A percentile compares a stretch with the other conserved stretches of the same genome.
phyloP scores from a whole-genome alignment of 768 basidiomycete species.

The Lactarius akahatsu region DNA sequence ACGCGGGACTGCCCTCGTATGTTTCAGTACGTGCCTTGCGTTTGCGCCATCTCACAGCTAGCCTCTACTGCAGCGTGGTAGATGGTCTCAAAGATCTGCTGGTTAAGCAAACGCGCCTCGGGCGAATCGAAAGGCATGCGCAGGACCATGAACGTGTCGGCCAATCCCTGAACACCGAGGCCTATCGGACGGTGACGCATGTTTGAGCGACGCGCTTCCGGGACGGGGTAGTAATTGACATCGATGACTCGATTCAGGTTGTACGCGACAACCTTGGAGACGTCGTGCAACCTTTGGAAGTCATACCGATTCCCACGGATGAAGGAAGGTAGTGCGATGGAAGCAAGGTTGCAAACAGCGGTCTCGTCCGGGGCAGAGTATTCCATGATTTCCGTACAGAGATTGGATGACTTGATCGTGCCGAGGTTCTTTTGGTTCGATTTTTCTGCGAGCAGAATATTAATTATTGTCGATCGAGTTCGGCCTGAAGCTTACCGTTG shows the following conservation, averaged over 20 bases:
- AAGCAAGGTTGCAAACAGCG: constrained; percentile 98
- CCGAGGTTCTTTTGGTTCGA: constrained; percentile 99
- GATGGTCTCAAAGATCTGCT: constrained; percentile 98
- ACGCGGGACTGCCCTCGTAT: constrained; percentile 88
- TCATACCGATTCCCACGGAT: constrained; percentile 81
- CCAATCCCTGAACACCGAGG: constrained; percentile 95
- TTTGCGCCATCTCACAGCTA: constrained; percentile 80
- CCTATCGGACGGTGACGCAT: constrained; percentile 98
- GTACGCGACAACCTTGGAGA: constrained; percentile 86
- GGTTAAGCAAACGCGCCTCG: constrained; percentile 84
- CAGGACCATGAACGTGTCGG: constrained; percentile 96
- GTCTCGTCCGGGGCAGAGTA: constrained; percentile 97
- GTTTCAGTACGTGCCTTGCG: constrained; percentile 84
- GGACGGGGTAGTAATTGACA: constrained; percentile 92
- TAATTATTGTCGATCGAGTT: constrained; percentile 5
- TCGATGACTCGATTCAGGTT: constrained; percentile 96
- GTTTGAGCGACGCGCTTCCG: constrained; percentile 89
- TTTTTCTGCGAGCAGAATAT: constrained; percentile 56
- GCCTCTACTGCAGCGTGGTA: constrained; percentile 94
- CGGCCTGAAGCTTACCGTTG: constrained; percentile 59
- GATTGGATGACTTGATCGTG: constrained; percentile 98
- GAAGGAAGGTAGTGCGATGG: constrained; percentile 91
- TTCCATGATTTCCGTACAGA: constrained; percentile 99
- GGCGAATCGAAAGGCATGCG: constrained; percentile 93
- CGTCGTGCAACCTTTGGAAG: constrained; percentile 93